Conservation (phyloP, 2,329 filamentous ascomycete species). For the Colletotrichum chlorophyti region DNA sequence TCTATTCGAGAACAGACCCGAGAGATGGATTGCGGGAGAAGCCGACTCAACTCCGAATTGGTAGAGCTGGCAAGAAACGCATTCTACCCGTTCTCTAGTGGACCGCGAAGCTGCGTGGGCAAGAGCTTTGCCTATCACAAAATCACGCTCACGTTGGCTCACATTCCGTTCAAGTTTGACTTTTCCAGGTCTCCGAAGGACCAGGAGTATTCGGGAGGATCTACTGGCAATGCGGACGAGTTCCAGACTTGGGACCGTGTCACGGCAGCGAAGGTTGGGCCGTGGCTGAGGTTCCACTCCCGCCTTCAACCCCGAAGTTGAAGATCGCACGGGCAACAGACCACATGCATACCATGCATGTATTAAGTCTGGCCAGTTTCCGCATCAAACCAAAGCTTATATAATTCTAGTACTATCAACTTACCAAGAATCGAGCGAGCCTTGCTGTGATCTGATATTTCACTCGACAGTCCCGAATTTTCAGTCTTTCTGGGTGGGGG, state of each 20-base stretch:
- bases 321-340: too few relatives aligned
- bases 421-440: too few relatives aligned
- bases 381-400: too few relatives aligned
- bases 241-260: constrained; percentile 21
- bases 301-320: not conserved
- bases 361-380: too few relatives aligned
- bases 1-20: constrained; percentile 7
- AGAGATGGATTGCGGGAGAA: constrained; percentile 27
- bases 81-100: constrained; percentile 15
- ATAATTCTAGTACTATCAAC: too few relatives aligned
- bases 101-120: constrained; percentile 9
- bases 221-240: constrained; percentile 14
- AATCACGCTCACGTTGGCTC: constrained; percentile 13
- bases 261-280: constrained; percentile 10
- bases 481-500: too few relatives aligned
- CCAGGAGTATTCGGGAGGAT: constrained; percentile 3
- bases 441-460: too few relatives aligned
- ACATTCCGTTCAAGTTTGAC: constrained; percentile 9
- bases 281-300: constrained; percentile 9
- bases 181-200: not conserved
- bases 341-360: too few relatives aligned
- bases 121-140: constrained; percentile 14
- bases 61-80: constrained; percentile 60
- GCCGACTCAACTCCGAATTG: constrained; percentile 55
- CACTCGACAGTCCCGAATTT: too few relatives aligned